Evolutionary conservation across 176 grass and related monocot genomes (phyloP), one percentile per base, ranked within the genome.

Genomic region (Themeda triandra): DNA sequence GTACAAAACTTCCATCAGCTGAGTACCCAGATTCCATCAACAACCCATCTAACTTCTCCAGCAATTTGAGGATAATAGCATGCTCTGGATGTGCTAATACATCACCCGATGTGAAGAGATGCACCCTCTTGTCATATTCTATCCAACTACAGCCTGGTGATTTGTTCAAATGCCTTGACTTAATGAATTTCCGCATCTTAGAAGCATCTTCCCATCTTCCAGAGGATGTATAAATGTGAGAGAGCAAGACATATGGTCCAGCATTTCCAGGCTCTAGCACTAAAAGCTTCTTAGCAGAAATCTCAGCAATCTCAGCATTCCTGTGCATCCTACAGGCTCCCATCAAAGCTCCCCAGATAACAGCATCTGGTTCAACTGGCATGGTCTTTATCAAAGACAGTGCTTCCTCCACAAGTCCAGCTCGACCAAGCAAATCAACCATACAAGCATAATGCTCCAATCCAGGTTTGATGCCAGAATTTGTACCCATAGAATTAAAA

Each of bases 131-230:
- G 65, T 86, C 60, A 23, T 80, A 84, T 49, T 92, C 88, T 82
- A 95, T 95, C 93, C 93, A 95, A 71, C 93, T 95, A 90, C 88
- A 95, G 42, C 93, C 88, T 66, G 85, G 88, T 42, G 93, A 88
- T 76, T 92, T 95, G 76, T 87, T 90, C 73, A 95, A 87, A 51
- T 95, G 87, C 66, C 88, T 92, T 77, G 83, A 90, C 71, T 63
- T 95, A 87, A 95, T 95, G 58, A 95, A 60, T 62, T 86, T 88
- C n/a, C 93, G 77, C 49, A 82, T 80, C 75, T 92, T 41, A 45
- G 93, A 82, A 84, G 91, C 90, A 84, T 90, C 93, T 86, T 88
- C 88, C 93, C 93, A 95, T 77, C 90, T 92, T 59, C 93, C 90
- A 67, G 48, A 78, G 30, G 88, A 90, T 58, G 90, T 92, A 82